Evolutionary conservation across 73 alveolate genomes (phyloP).

Genomic region (Symbiodinium pilosum): DNA sequence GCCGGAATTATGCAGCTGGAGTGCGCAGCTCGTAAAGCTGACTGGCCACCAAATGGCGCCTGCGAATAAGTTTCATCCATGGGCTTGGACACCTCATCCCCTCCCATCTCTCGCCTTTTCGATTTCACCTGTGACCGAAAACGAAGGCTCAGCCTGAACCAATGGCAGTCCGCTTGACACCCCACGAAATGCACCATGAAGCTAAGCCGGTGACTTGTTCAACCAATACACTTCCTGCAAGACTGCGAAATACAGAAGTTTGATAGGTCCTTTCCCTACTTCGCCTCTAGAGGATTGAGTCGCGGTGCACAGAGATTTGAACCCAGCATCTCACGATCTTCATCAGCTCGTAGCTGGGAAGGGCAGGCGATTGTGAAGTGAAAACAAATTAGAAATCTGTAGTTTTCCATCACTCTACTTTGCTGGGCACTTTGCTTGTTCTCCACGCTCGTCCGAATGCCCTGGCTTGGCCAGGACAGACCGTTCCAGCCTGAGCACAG

Average conservation of each 20-base stretch:
- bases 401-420: neutral
- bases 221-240: conserved; percentile 58
- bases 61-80: neutral
- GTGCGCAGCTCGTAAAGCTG: conserved; percentile 79
- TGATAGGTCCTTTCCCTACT: too few relatives aligned
- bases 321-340: conserved; percentile 57
- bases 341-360: conserved; percentile 57
- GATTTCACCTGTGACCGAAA: conserved; percentile 85
- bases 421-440: neutral
- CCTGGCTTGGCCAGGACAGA: conserved; percentile 33
- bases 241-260: neutral
- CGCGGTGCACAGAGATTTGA: conserved; percentile 31
- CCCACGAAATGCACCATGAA: too few relatives aligned
- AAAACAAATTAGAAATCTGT: too few relatives aligned
- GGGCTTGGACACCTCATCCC: neutral
- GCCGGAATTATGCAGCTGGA: neutral
- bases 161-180: too few relatives aligned
- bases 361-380: neutral
- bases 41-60: conserved; percentile 86
- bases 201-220: conserved; percentile 10
- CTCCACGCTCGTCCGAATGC: conserved; percentile 25
- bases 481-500: conserved; percentile 46
- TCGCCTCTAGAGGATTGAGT: conserved; percentile 49
- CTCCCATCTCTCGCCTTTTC: neutral
- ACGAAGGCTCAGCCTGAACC: conserved; percentile 86